Base-by-base conservation (phyloP, 257 asterid genomes). In the Solanum sejunctum region DNA sequence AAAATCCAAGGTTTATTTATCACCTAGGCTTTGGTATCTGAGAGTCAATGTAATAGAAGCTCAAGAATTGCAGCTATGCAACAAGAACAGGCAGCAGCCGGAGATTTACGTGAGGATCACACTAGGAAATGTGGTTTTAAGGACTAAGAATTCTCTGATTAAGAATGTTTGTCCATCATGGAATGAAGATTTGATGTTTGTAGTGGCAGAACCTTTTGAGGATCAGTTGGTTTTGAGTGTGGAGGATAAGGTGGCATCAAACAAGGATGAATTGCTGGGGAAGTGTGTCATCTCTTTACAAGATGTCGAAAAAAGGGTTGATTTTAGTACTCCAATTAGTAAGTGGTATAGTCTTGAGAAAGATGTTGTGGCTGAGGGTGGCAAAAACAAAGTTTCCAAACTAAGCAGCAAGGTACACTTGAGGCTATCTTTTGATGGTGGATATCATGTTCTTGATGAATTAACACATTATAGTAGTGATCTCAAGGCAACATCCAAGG, bases 401-500 rank as follows among this genome's bases (percentile, higher is more conserved):
- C 45, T 88, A 72, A 89, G 84, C 43, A 88, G 97, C 84, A 87
- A 94, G 92, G 85, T 96, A 84, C 99, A 93, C 83, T 77, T 93
- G 88, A 95, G 99, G 89, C 84, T 93, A 51, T 89, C 90, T 56
- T 88, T 96, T 67, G 99, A 96, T 79, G 99, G 99, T 10, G 99
- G 99, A 7, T 96, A 94, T 81, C 99, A 96, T 86, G 98, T 96
- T 86, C 98, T 96, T 85, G 99, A 96, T 83, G 99, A 96, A 89
- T 84, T 96, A 70, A 93, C 98, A 5, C 97, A 93, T 61, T 89
- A 94, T 23, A 94, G 98, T 54, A 96, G 98, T 72, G 98, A 96
- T 87, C 85, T 95, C 13, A 91, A 93, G 87, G 85, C 98, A 11
- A 89, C 98, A 0, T 93, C 98, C 26, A 88, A 94, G 67, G 95